Evolutionary conservation across 345 rosid genomes (phyloP).

Genomic region (Dipteronia sinensis): DNA sequence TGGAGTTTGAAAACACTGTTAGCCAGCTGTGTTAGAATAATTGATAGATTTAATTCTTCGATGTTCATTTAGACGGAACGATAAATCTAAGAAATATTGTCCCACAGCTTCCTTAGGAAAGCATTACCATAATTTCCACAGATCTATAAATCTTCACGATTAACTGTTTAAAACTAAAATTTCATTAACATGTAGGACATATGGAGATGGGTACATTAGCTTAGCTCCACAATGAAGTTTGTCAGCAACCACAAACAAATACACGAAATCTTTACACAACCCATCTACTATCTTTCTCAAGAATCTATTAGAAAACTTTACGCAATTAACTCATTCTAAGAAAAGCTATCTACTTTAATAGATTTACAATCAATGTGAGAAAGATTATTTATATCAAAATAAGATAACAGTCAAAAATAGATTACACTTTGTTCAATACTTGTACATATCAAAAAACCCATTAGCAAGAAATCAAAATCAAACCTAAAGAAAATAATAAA

Average conservation of each 20-base stretch:
- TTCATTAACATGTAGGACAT: neutral
- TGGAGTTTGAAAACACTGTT: neutral
- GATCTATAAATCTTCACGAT: neutral
- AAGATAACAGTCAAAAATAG: neutral
- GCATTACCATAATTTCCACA: too few species aligned
- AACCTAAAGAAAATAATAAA: neutral
- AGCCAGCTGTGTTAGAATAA: neutral
- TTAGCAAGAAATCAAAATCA: neutral
- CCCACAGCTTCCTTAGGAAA: too few species aligned
- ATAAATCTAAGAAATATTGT: neutral
- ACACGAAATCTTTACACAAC: neutral
- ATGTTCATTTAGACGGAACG: too few species aligned
- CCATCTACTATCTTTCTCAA: neutral
- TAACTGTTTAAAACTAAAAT: neutral
- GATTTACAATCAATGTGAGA: neutral
- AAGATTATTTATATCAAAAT: neutral
- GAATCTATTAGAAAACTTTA: neutral
- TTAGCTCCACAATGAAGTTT: neutral
- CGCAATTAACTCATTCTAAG: neutral
- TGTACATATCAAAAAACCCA: neutral
- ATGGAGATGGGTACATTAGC: neutral
- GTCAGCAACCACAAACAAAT: neutral
- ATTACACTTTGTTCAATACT: neutral
- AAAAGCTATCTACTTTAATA: neutral
- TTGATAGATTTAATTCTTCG: too few species aligned